phyloP scores from a whole-genome alignment of 306 rosid genomes.

The Canavalia ensiformis region DNA sequence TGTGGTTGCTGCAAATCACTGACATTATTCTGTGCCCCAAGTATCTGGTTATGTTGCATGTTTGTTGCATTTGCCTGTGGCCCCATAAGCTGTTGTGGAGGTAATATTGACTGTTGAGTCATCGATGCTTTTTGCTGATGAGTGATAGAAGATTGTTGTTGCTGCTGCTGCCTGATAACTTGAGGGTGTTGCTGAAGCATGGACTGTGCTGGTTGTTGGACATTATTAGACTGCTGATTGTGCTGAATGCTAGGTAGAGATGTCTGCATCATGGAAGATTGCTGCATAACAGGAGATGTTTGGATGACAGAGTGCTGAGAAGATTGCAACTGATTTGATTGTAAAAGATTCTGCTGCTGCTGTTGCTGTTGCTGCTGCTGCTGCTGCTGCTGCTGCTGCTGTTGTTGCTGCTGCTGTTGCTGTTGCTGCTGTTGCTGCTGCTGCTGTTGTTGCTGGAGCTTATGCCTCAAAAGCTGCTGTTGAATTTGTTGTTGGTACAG shows the following conservation, averaged over 20 bases:
- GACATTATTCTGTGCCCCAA: slow-evolving; percentile 73
- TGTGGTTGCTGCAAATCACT: slow-evolving; percentile 91
- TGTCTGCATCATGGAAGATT: slow-evolving; percentile 70
- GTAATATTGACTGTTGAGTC: slow-evolving; percentile 75
- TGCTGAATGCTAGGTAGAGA: slow-evolving; percentile 74
- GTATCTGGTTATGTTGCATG: slow-evolving; percentile 75
- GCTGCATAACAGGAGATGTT: slow-evolving; percentile 75
- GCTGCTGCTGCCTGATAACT: slow-evolving; percentile 90
- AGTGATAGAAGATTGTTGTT: slow-evolving; percentile 74
- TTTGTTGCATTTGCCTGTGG: slow-evolving; percentile 78
- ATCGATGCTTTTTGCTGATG: slow-evolving; percentile 73
- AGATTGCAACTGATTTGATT: slow-evolving; percentile 80
- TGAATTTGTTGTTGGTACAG: slow-evolving; percentile 71
- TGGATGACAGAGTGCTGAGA: slow-evolving; percentile 87
- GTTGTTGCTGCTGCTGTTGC: slow-evolving; percentile 70
- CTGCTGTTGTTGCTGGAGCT: slow-evolving; percentile 67
- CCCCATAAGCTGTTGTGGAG: slow-evolving; percentile 72
- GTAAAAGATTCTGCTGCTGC: slow-evolving; percentile 77
- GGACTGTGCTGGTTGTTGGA: slow-evolving; percentile 77
- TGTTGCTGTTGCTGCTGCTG: slow-evolving; percentile 80
- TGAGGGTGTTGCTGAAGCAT: slow-evolving; percentile 93
- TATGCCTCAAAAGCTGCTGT: slow-evolving; percentile 75
- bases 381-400: slow-evolving; percentile 70
- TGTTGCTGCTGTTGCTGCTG: slow-evolving; percentile 69
- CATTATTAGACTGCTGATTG: slow-evolving; percentile 76